Conservation (phyloP, 2,329 filamentous ascomycete species). For the Basipetospora chlamydospora region DNA sequence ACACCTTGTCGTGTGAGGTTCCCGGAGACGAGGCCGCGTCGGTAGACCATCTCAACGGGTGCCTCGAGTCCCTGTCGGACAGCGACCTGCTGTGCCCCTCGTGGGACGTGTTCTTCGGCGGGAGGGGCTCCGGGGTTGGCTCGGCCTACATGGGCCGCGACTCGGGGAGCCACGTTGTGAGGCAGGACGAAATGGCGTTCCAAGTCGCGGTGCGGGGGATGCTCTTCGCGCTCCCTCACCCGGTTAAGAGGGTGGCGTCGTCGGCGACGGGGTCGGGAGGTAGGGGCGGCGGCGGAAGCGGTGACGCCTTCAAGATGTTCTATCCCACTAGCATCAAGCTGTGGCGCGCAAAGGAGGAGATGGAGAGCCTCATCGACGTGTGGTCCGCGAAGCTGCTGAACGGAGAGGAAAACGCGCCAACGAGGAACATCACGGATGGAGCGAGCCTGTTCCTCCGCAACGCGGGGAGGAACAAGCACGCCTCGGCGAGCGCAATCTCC, state of each 20-base stretch:
- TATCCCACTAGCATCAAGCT: slow-evolving; percentile 75
- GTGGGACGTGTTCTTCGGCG: slow-evolving; percentile 52
- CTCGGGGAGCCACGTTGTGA: slow-evolving; percentile 55
- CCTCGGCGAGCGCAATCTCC: slow-evolving; percentile 12
- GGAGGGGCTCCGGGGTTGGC: slow-evolving; percentile 27
- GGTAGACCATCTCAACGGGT: slow-evolving; percentile 68
- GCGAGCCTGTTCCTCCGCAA: slow-evolving; percentile 34
- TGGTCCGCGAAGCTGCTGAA: slow-evolving; percentile 49
- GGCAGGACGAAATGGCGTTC: slow-evolving; percentile 90
- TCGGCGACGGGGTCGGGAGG: too few relatives aligned
- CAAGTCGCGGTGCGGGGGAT: slow-evolving; percentile 80
- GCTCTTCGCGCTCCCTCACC: slow-evolving; percentile 69
- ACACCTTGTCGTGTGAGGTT: slow-evolving; percentile 65
- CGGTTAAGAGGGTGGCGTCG: slow-evolving; percentile 58
- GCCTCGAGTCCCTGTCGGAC: slow-evolving; percentile 74
- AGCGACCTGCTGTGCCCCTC: slow-evolving; percentile 74
- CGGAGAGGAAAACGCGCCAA: slow-evolving; percentile 27
- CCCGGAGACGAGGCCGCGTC: slow-evolving; percentile 41
- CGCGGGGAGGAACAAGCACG: slow-evolving; percentile 13
- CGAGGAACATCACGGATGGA: slow-evolving; percentile 24
- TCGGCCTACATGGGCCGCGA: slow-evolving; percentile 38
- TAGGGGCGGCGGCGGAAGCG: background rate
- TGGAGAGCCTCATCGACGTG: slow-evolving; percentile 56
- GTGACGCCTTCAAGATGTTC: slow-evolving; percentile 75
- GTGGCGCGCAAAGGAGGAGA: slow-evolving; percentile 72